Conservation (phyloP, 2,329 filamentous ascomycete genomes). For the Ceratocystis smalleyi region DNA sequence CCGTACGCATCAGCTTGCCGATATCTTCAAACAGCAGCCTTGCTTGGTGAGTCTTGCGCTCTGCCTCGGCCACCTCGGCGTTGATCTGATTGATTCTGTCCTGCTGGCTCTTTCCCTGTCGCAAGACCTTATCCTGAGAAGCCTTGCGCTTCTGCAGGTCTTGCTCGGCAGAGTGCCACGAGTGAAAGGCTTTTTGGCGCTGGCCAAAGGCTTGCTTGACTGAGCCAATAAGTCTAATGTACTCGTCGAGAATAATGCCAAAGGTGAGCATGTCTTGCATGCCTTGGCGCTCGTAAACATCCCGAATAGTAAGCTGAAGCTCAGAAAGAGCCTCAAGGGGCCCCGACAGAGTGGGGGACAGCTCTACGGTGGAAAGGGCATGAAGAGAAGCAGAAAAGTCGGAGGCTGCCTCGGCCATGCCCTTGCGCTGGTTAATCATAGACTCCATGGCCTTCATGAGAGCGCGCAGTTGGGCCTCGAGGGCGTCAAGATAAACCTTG, state of each 20-base stretch:
- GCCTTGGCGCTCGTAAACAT: constrained; percentile 90
- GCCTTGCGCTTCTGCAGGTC: constrained; percentile 81
- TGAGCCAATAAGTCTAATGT: constrained; percentile 86
- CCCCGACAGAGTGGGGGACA: constrained; percentile 74
- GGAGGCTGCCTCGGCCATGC: constrained; percentile 78
- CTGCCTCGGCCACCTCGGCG: constrained; percentile 86
- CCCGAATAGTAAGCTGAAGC: constrained; percentile 80
- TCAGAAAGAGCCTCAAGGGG: constrained; percentile 86
- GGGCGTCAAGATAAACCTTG: constrained; percentile 80
- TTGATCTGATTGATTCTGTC: constrained; percentile 84
- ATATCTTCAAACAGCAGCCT: constrained; percentile 90
- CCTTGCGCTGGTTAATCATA: constrained; percentile 82
- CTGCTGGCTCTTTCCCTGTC: constrained; percentile 90
- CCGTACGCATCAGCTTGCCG: constrained; percentile 78
- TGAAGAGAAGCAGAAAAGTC: constrained; percentile 92
- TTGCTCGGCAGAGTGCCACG: constrained; percentile 81
- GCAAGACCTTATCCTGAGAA: constrained; percentile 83
- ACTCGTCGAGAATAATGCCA: constrained; percentile 95
- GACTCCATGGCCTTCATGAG: constrained; percentile 87
- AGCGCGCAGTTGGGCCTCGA: constrained; percentile 80
- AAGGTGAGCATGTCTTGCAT: constrained; percentile 93
- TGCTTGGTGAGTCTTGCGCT: constrained; percentile 82
- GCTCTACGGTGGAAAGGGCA: constrained; percentile 77
- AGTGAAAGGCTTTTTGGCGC: constrained; percentile 87
- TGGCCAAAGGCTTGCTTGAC: constrained; percentile 88